phyloP scores from a whole-genome alignment of 257 asterid species.

The Cynanchum wilfordii region DNA sequence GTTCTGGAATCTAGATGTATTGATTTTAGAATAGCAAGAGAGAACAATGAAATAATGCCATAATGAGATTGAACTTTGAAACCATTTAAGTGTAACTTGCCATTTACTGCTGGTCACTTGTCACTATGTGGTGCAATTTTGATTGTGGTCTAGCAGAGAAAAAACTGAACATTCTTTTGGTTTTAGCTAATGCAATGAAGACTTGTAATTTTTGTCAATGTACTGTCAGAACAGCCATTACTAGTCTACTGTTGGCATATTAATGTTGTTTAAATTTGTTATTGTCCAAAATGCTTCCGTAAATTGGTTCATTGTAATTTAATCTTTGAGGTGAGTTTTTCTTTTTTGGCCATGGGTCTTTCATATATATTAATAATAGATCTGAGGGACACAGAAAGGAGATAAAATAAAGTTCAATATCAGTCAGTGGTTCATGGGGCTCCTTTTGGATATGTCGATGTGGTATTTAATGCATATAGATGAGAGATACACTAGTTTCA shows the following conservation, averaged over 20 bases:
- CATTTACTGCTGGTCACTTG: background rate
- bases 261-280: background rate
- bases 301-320: background rate
- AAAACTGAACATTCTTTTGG: background rate
- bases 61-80: background rate
- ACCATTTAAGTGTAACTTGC: no score
- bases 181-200: background rate
- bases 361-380: background rate
- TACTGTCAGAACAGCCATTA: background rate
- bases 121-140: background rate
- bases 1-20: background rate
- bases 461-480: background rate
- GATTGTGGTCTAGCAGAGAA: no score
- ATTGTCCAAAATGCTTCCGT: background rate
- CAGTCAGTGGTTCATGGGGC: background rate
- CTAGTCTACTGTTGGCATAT: background rate
- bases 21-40: background rate
- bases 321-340: background rate
- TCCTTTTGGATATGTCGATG: background rate
- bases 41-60: background rate
- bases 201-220: background rate
- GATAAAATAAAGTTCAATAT: background rate
- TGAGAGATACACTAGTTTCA: background rate
- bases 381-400: background rate
- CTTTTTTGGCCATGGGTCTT: background rate